These are phyloP conservation scores for Fusarium camptoceras DNA, from an alignment of 2,329 filamentous ascomycete species.

Conservation along the genomic window DNA sequence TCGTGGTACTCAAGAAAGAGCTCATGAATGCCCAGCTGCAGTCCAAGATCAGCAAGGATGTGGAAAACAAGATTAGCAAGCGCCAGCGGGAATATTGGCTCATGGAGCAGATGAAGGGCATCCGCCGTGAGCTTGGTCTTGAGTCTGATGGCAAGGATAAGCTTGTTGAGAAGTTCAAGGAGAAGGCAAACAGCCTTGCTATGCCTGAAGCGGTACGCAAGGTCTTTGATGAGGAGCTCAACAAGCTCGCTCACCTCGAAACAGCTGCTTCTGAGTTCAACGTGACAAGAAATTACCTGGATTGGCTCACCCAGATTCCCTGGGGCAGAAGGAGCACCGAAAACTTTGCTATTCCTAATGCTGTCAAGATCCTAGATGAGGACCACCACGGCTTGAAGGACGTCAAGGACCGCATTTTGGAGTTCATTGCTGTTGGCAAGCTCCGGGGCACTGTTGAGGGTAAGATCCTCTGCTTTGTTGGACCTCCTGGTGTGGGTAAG, in stretches of 20 bases:
- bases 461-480: constrained; percentile 98
- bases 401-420: constrained; percentile 96
- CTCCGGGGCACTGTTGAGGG: constrained; percentile 96
- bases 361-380: constrained; percentile 89
- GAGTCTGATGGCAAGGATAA: constrained; percentile 99
- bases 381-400: constrained; percentile 98
- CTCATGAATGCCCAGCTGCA: constrained; percentile 98
- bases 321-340: constrained; percentile 96
- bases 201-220: constrained; percentile 98
- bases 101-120: constrained; percentile 99
- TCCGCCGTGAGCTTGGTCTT: constrained; percentile 92
- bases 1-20: constrained; percentile 96
- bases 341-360: constrained; percentile 95
- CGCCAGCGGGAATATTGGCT: constrained; percentile 98
- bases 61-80: constrained; percentile 97
- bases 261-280: constrained; percentile 98
- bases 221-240: constrained; percentile 97
- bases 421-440: constrained; percentile 98
- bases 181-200: constrained; percentile 90
- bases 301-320: constrained; percentile 98
- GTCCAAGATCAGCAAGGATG: constrained; percentile 97
- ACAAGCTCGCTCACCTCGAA: constrained; percentile 95
- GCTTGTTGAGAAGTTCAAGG: constrained; percentile 95
- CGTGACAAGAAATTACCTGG: constrained; percentile 96
- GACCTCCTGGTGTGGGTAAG: constrained; percentile 96